These are phyloP conservation scores for Cicer arietinum DNA, from an alignment of 306 rosid species.

Conservation along the genomic window DNA sequence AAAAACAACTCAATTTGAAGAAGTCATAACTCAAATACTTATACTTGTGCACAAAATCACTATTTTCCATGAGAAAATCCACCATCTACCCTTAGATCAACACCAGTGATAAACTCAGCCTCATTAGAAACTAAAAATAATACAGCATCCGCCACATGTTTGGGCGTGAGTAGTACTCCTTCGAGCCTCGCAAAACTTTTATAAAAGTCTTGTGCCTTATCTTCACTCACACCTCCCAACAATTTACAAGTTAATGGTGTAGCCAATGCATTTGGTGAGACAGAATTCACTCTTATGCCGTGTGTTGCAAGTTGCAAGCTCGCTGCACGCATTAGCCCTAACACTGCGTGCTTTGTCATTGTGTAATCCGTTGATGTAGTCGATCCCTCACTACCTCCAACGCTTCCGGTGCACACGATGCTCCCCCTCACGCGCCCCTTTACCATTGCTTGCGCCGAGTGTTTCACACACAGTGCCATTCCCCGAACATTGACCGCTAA, in stretches of 20 bases:
- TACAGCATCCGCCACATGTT: constrained; percentile 58
- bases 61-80: constrained; percentile 1
- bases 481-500: constrained; percentile 52
- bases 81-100: constrained; percentile 58
- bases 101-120: constrained; percentile 58
- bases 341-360: constrained; percentile 74
- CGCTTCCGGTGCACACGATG: constrained; percentile 63
- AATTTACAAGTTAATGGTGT: constrained; percentile 44
- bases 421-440: constrained; percentile 56
- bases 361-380: constrained; percentile 34
- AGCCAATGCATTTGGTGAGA: constrained; percentile 53
- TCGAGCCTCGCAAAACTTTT: constrained; percentile 40
- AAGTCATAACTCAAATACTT: too few relatives aligned
- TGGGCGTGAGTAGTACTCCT: constrained; percentile 49
- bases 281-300: constrained; percentile 65
- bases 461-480: constrained; percentile 61
- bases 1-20: too few relatives aligned
- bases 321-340: constrained; percentile 55
- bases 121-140: constrained; percentile 56
- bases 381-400: not conserved
- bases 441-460: constrained; percentile 64
- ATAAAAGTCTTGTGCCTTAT: constrained; percentile 27
- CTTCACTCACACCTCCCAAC: constrained; percentile 3
- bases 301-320: constrained; percentile 28
- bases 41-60: not conserved